phyloP scores from a whole-genome alignment of 257 asterid species.

The Nicotiana undulata region DNA sequence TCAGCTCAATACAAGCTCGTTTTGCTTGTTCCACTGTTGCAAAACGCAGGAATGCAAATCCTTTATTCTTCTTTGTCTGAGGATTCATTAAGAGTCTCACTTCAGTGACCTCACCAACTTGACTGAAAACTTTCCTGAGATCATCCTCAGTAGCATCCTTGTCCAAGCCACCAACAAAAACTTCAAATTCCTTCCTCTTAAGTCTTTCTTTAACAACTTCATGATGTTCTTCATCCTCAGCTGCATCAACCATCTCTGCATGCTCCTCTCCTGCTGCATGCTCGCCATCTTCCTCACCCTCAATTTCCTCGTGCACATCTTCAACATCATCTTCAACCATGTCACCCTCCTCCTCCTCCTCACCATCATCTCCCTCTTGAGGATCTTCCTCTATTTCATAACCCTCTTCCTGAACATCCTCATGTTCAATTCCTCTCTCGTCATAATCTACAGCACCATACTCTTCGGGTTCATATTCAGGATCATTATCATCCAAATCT shows the following conservation, averaged over 20 bases:
- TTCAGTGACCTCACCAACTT: conserved; percentile 89
- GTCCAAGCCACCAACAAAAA: conserved; percentile 96
- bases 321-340: conserved; percentile 57
- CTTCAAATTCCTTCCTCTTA: conserved; percentile 91
- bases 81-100: conserved; percentile 97
- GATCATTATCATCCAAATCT: conserved; percentile 94
- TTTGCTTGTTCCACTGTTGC: conserved; percentile 92
- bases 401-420: conserved; percentile 47
- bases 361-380: conserved; percentile 50
- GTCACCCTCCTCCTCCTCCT: conserved; percentile 65
- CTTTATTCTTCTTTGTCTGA: conserved; percentile 93
- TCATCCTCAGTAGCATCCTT: conserved; percentile 97
- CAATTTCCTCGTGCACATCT: conserved; percentile 55
- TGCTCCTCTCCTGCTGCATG: conserved; percentile 37
- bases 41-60: conserved; percentile 95
- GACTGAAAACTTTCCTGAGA: conserved; percentile 74
- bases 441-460: conserved; percentile 71
- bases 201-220: conserved; percentile 78
- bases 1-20: conserved; percentile 78
- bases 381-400: conserved; percentile 58
- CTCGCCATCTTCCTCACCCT: conserved; percentile 59
- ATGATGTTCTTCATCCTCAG: conserved; percentile 87
- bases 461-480: conserved; percentile 94
- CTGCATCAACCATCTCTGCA: conserved; percentile 53
- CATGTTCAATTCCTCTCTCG: conserved; percentile 80